Evolutionary conservation across 257 asterid genomes (phyloP), one percentile per base, ranked within the genome.

Genomic region (Solanum virginianum): DNA sequence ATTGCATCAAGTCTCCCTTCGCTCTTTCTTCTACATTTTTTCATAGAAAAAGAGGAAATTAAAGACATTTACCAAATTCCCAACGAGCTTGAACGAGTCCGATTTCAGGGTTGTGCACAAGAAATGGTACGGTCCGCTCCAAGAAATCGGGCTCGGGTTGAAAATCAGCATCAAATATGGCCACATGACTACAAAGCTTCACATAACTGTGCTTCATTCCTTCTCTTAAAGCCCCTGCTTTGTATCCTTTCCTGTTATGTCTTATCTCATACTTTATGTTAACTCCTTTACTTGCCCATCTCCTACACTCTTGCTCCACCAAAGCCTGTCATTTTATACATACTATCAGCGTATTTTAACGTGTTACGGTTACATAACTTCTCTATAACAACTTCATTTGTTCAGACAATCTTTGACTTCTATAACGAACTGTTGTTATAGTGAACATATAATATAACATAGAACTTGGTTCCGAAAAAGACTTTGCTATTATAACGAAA

Each of bases 31-130:
- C 39, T 17, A 8, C 51, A 9, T 69, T 36, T 68, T 68, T 9
- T 36, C 11, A 69, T 17, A 17, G 32, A 69, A 16, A 39, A 17
- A 70, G 51, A 39, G 54, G 53, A 70, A 10, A 68, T 14, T 10
- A 43, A 2, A 63, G 24, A 63, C 2, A 24, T 51, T n/a, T 86
- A 89, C 92, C 91, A 29, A 90, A 90, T 66, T 85, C 88, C 93
- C 93, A 90, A 45, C 90, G 90, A 36, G 90, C 88, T 81, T 90
- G 93, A 43, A 90, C 89, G 8, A 90, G 88, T 69, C 84, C 90
- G 9, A 90, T 59, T 14, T 86, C 84, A 32, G 86, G 87, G 26
- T 90, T 90, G 75, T 90, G 88, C 29, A 85, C 80, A 12, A 90
- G 90, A 66, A 86, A 90, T 36, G 91, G 90, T 13, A 89, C 39